phyloP scores from a whole-genome alignment of 2,329 filamentous ascomycete genomes.

The Cylindrodendrum hubeiense region DNA sequence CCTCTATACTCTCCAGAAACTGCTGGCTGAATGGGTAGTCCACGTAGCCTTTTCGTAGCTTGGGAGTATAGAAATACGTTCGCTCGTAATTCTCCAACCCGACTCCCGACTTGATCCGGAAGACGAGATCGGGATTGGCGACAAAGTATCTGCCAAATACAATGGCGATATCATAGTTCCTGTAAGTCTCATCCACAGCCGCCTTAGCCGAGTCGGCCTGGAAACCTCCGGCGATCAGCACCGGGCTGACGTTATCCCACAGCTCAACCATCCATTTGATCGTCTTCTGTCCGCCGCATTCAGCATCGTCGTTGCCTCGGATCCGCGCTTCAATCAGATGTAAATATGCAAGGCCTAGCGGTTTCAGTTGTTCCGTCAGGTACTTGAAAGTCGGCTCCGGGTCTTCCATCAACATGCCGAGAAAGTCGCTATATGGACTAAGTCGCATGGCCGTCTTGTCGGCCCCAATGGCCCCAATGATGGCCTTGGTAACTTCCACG shows the following conservation, averaged over 20 bases:
- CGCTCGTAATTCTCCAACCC: slow-evolving; percentile 45
- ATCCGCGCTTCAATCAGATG: slow-evolving; percentile 72
- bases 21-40: slow-evolving; percentile 39
- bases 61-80: slow-evolving; percentile 44
- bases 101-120: slow-evolving; percentile 44
- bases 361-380: slow-evolving; percentile 63
- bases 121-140: slow-evolving; percentile 48
- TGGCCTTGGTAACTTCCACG: slow-evolving; percentile 52
- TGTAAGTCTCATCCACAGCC: slow-evolving; percentile 42
- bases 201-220: slow-evolving; percentile 38
- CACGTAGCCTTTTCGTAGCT: slow-evolving; percentile 16
- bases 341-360: slow-evolving; percentile 69
- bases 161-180: slow-evolving; percentile 29
- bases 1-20: slow-evolving; percentile 9
- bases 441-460: slow-evolving; percentile 5
- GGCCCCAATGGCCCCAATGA: slow-evolving; percentile 33
- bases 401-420: slow-evolving; percentile 71
- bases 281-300: slow-evolving; percentile 48
- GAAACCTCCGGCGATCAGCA: slow-evolving; percentile 52
- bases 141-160: slow-evolving; percentile 48
- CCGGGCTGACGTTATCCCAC: slow-evolving; percentile 43
- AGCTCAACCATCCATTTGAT: slow-evolving; percentile 40
- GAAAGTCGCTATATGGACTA: slow-evolving; percentile 64
- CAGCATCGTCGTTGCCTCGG: slow-evolving; percentile 55
- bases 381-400: slow-evolving; percentile 73